A percentile compares a stretch with the other conserved stretches of the same genome.
phyloP scores from a whole-genome alignment of 768 basidiomycete genomes.

The Lyophyllum shimeji region DNA sequence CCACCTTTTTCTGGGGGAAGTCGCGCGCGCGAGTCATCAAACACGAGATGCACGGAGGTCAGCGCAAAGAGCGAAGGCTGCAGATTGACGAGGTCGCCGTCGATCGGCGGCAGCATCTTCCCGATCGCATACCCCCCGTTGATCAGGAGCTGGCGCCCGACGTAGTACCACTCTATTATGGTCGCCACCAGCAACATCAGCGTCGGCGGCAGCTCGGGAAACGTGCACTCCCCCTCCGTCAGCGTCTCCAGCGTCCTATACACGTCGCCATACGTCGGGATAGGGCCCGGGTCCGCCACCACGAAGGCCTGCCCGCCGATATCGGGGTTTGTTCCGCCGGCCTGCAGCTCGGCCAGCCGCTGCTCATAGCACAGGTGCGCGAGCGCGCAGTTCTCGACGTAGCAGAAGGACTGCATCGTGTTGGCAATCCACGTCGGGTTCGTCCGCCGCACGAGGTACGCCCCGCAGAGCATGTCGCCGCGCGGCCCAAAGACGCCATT shows the following conservation, averaged over 20 bases:
- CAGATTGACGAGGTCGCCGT: conserved; percentile 50
- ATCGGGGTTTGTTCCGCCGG: conserved; percentile 45
- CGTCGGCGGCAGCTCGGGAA: conserved; percentile 58
- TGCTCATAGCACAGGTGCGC: conserved; percentile 75
- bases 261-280: conserved; percentile 62
- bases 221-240: conserved; percentile 54
- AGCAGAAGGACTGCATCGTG: conserved; percentile 62
- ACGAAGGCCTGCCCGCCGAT: conserved; percentile 74
- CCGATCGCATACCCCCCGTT: conserved; percentile 31
- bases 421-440: conserved; percentile 65
- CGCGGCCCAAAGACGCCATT: conserved; percentile 77
- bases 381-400: conserved; percentile 75
- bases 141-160: conserved; percentile 41
- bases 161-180: conserved; percentile 55
- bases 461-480: conserved; percentile 67
- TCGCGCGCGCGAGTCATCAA: conserved; percentile 66
- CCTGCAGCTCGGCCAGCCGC: conserved; percentile 55
- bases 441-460: conserved; percentile 56
- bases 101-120: conserved; percentile 41
- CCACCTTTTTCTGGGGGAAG: conserved; percentile 55
- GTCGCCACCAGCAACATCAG: conserved; percentile 64
- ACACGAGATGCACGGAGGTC: conserved; percentile 53
- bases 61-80: conserved; percentile 61
- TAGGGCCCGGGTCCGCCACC: conserved; percentile 64
- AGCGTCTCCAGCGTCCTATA: conserved; percentile 56